A percentile compares a stretch with the other conserved stretches of the same genome.
phyloP scores from a whole-genome alignment of 495 filamentous ascomycete genomes.

The Mytilinidion resinicola region DNA sequence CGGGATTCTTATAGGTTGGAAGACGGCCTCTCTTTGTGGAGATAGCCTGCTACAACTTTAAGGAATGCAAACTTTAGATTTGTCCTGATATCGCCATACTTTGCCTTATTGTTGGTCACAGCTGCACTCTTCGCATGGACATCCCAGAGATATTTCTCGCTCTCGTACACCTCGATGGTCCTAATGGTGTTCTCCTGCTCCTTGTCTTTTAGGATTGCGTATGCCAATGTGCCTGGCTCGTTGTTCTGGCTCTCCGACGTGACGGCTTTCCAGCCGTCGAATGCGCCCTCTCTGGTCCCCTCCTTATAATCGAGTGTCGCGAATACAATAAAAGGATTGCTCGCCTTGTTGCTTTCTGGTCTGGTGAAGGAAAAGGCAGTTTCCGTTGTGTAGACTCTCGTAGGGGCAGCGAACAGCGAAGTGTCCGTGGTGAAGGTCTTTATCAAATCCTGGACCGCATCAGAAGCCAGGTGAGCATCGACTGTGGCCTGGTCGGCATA shows the following conservation, averaged over 20 bases:
- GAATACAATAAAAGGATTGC: slow-evolving; percentile 13
- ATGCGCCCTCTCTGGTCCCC: slow-evolving; percentile 4
- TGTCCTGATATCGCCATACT: slow-evolving; percentile 9
- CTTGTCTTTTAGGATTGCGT: slow-evolving; percentile 15
- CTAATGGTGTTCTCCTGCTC: background rate
- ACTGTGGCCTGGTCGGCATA: slow-evolving; percentile 14
- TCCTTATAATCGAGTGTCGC: slow-evolving; percentile 21
- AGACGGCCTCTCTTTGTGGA: slow-evolving; percentile 9
- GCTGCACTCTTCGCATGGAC: slow-evolving; percentile 14
- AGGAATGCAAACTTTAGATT: slow-evolving; percentile 5
- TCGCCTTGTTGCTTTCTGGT: slow-evolving; percentile 1
- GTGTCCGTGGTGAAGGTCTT: slow-evolving; percentile 5
- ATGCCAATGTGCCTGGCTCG: slow-evolving; percentile 14
- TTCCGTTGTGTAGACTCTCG: slow-evolving; percentile 4
- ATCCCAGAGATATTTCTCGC: slow-evolving; percentile 14
- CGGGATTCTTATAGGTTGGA: slow-evolving; percentile 3
- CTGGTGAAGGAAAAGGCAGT: slow-evolving; percentile 3
- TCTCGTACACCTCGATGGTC: slow-evolving; percentile 18
- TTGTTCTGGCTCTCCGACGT: slow-evolving; percentile 11
- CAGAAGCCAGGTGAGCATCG: slow-evolving; percentile 11
- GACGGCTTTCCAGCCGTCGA: slow-evolving; percentile 18
- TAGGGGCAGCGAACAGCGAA: slow-evolving; percentile 3
- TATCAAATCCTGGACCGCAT: slow-evolving; percentile 1
- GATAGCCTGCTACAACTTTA: slow-evolving; percentile 18
- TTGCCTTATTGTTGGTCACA: slow-evolving; percentile 13